Percentiles rank a stretch among this genome's conserved stretches.
Evolutionary conservation across 1,284 basidiomycete genomes (phyloP).

Genomic region (Pisolithus thermaeus): DNA sequence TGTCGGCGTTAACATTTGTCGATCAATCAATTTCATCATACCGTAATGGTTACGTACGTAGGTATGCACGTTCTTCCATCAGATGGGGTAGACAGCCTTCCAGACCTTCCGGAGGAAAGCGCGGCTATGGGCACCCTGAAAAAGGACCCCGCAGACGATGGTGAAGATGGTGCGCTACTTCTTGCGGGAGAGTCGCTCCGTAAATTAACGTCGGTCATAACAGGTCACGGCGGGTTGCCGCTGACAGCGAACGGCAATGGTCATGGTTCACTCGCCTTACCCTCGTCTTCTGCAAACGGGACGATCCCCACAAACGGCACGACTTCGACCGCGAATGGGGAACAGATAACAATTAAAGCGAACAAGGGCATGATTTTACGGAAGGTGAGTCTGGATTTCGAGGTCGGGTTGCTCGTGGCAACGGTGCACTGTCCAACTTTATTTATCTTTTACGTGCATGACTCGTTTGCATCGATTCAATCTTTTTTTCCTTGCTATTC

Average conservation of each 20-base stretch:
- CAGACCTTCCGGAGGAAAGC: constrained; percentile 26
- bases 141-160: constrained; percentile 28
- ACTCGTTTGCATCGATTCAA: background rate
- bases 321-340: constrained; percentile 25
- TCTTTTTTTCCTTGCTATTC: background rate
- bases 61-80: constrained; percentile 21
- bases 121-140: constrained; percentile 22
- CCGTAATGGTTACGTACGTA: constrained; percentile 3
- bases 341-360: constrained; percentile 52
- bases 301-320: constrained; percentile 18
- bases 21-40: background rate
- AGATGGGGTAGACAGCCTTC: constrained; percentile 20
- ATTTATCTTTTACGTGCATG: background rate
- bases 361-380: constrained; percentile 88
- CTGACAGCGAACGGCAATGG: constrained; percentile 4
- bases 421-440: no score
- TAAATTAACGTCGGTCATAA: background rate
- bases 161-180: constrained; percentile 11
- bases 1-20: background rate
- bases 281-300: constrained; percentile 9
- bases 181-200: constrained; percentile 2
- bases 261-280: background rate
- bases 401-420: no score
- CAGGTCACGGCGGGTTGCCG: constrained; percentile 13
- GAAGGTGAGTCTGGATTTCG: constrained; percentile 37